These are phyloP conservation scores for Beauveria sp. DNA, from an alignment of 2,329 filamentous ascomycete species.

Conservation along the genomic window DNA sequence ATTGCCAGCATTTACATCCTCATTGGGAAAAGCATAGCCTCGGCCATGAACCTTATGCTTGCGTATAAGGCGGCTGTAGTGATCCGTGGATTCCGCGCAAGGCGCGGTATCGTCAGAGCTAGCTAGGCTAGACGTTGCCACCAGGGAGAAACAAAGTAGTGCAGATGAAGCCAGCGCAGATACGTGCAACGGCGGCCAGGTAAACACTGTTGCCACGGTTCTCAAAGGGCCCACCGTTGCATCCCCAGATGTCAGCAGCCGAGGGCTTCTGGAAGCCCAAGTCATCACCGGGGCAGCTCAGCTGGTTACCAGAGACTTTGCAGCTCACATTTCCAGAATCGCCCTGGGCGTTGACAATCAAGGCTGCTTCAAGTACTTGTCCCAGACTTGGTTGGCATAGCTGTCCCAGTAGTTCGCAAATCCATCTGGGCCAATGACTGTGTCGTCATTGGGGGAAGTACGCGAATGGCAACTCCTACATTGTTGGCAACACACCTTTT, in stretches of 20 bases:
- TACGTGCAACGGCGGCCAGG: conserved; percentile 35
- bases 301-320: conserved; percentile 25
- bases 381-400: conserved; percentile 38
- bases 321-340: conserved; percentile 32
- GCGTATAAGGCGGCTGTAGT: conserved; percentile 56
- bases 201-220: conserved; percentile 31
- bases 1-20: conserved; percentile 55
- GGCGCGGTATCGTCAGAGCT: conserved; percentile 36
- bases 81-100: conserved; percentile 32
- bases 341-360: conserved; percentile 37
- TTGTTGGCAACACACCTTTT: conserved; percentile 33
- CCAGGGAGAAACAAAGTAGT: conserved; percentile 37
- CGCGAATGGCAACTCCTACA: conserved; percentile 32
- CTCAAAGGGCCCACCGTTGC: conserved; percentile 40
- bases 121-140: conserved; percentile 38
- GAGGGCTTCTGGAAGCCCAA: conserved; percentile 35
- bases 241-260: conserved; percentile 41
- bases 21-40: conserved; percentile 62
- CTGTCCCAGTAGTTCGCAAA: conserved; percentile 35
- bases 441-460: conserved; percentile 38
- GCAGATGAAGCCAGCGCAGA: conserved; percentile 45
- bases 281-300: conserved; percentile 36
- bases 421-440: conserved; percentile 24
- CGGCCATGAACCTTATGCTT: conserved; percentile 48
- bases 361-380: conserved; percentile 29